Evolutionary conservation across 805 yeast genomes (phyloP).

Genomic region (Starmera pachycereana): DNA sequence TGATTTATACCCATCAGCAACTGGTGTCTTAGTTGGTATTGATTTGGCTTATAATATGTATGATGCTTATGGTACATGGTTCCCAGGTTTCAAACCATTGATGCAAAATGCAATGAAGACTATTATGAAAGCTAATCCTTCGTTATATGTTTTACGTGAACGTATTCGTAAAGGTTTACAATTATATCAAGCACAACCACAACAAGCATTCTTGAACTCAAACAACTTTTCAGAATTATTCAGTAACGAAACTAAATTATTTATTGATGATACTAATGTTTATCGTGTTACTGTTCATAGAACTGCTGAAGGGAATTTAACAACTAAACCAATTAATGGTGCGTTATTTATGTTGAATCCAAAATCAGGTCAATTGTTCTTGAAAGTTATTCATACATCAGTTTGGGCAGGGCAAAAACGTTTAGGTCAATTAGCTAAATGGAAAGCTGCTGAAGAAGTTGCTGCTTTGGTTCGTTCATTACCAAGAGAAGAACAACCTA

Average conservation of each 20-base stretch:
- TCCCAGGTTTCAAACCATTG: conserved; percentile 85
- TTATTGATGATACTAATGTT: conserved; percentile 90
- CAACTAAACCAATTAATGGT: conserved; percentile 91
- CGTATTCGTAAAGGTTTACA: conserved; percentile 91
- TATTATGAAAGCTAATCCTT: conserved; percentile 92
- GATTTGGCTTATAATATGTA: conserved; percentile 94
- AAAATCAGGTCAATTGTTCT: conserved; percentile 77
- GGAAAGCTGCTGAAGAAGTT: conserved; percentile 98
- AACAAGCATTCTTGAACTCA: conserved; percentile 82
- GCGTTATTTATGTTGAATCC: conserved; percentile 87
- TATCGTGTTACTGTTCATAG: conserved; percentile 87
- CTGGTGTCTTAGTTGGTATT: conserved; percentile 83
- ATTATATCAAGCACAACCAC: conserved; percentile 87
- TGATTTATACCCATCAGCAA: conserved; percentile 81
- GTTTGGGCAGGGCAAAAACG: conserved; percentile 98
- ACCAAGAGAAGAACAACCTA: conserved; percentile 92
- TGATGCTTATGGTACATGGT: conserved; percentile 97
- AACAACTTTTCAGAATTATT: conserved; percentile 85
- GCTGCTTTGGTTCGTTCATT: conserved; percentile 83
- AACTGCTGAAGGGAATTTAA: conserved; percentile 85
- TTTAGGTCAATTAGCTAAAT: conserved; percentile 84
- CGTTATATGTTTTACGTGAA: conserved; percentile 82
- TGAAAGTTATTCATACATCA: conserved; percentile 85
- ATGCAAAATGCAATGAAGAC: conserved; percentile 88
- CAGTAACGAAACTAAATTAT: conserved; percentile 71